Evolutionary conservation across 2,329 filamentous ascomycete species (phyloP), one percentile per base, ranked within the genome.

Genomic region (Keithomyces neogunnii): DNA sequence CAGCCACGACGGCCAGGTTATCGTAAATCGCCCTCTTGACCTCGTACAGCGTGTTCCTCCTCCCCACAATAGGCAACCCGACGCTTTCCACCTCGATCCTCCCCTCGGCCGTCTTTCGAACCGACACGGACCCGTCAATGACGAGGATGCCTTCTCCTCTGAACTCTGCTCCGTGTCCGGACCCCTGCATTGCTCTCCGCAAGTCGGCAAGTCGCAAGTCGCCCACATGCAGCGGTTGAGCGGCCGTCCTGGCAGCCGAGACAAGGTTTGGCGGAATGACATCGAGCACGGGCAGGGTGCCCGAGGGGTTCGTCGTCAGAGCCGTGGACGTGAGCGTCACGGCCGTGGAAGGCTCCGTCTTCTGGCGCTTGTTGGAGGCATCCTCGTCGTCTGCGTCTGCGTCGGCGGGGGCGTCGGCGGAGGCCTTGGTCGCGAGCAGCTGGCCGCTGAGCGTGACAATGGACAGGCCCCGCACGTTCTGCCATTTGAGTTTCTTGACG

Each of bases 11-110:
- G 35, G 93, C 93, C 64, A 99, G 70, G 7, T 89, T 91, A 59
- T 95, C 89, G 66, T 99, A 99, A 57, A 99, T 95, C 69, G 88
- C 90, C 69, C 77, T 84, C 71, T 89, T 89, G 8, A 97, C 92
- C 49, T 88, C 88, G 63, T 89, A 88, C 63, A 96, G 95, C 36
- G 87, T 90, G 52, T 82, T 81, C 48, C 76, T 59, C 53, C 63
- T 58, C n/a, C 63, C 63, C 5, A 58, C 59, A n/a, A 59, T 61
- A 29, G 66, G 66, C 56, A 70, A 49, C 1, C 82, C 86, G 4
- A 86, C 82, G 53, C 85, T 86, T 70, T 96, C 92, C 19, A 96
- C 82, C 69, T 95, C 92, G 61, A 96, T 89, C 59, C 81, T 84
- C 0, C 91, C 91, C n/a, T 86, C 86, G 1, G 83, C 85, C 45